These are phyloP conservation scores for Phytophthora macrochlamydospora DNA, from an alignment of 352 stramenopile genomes.

Conservation along the genomic window DNA sequence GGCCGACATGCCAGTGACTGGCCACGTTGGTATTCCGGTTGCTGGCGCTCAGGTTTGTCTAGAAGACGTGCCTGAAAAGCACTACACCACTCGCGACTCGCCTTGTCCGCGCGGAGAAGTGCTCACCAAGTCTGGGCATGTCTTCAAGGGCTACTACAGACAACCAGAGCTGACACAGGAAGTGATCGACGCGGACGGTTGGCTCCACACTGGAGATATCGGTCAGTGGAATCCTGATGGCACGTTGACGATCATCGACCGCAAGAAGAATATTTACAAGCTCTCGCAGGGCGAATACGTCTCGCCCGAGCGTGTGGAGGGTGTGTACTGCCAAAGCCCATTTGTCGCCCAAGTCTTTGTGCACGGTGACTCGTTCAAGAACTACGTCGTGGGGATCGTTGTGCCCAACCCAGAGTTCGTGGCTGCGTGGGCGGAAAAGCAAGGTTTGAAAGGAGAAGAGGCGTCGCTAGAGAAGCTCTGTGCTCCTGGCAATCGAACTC, in stretches of 20 bases:
- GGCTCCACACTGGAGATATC: constrained; percentile 96
- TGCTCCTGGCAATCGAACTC: constrained; percentile 31
- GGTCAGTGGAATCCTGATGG: constrained; percentile 92
- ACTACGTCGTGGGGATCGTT: constrained; percentile 91
- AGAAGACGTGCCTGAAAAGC: constrained; percentile 94
- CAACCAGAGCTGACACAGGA: constrained; percentile 87
- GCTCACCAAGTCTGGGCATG: constrained; percentile 57
- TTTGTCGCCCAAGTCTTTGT: constrained; percentile 95
- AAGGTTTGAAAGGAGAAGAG: constrained; percentile 32
- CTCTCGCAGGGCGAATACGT: constrained; percentile 95
- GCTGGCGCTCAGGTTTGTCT: constrained; percentile 89
- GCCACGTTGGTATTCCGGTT: constrained; percentile 91
- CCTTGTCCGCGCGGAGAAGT: constrained; percentile 47
- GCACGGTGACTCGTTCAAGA: constrained; percentile 93
- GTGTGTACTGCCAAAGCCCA: constrained; percentile 85
- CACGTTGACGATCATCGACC: constrained; percentile 85
- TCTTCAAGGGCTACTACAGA: constrained; percentile 93
- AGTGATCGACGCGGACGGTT: constrained; percentile 89
- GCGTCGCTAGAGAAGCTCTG: constrained; percentile 35
- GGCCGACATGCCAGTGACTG: constrained; percentile 44
- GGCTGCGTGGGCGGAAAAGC: constrained; percentile 44
- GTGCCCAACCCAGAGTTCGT: constrained; percentile 73
- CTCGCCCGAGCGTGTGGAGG: constrained; percentile 95
- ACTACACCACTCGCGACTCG: constrained; percentile 81
- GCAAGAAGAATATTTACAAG: constrained; percentile 94